phyloP scores from a whole-genome alignment of 495 filamentous ascomycete genomes.

The Pseudoneurospora amorphoporcata region DNA sequence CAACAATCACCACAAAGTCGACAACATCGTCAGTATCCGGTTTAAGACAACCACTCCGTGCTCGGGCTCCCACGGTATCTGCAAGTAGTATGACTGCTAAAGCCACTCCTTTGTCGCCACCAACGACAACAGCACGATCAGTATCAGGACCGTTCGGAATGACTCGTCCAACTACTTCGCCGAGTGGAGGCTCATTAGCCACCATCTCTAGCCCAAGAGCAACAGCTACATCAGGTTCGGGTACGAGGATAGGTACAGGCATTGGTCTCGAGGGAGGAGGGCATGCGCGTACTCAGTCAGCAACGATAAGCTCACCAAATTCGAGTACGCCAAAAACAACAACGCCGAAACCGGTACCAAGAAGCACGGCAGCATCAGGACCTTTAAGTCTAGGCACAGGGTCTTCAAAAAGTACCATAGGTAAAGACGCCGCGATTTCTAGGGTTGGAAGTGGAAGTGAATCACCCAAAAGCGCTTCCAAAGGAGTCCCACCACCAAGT shows the following conservation, averaged over 20 bases:
- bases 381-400: neutral
- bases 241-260: neutral
- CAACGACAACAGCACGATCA: neutral
- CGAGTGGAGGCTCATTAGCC: neutral
- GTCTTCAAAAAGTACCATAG: neutral
- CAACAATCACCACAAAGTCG: neutral
- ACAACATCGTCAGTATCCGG: neutral
- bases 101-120: neutral
- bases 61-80: neutral
- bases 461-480: neutral
- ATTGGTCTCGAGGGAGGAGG: neutral
- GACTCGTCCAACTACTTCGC: neutral
- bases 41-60: neutral
- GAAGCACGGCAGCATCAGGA: neutral
- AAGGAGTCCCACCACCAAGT: neutral
- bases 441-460: neutral
- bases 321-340: neutral
- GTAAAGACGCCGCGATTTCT: neutral
- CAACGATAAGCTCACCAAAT: neutral
- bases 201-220: neutral
- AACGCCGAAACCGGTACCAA: neutral
- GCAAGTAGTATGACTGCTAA: neutral
- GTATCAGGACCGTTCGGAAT: neutral
- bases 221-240: neutral
- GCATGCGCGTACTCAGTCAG: neutral